These are phyloP conservation scores for Aspergillus novoparasiticus DNA, from an alignment of 2,329 filamentous ascomycete genomes.

Conservation along the genomic window DNA sequence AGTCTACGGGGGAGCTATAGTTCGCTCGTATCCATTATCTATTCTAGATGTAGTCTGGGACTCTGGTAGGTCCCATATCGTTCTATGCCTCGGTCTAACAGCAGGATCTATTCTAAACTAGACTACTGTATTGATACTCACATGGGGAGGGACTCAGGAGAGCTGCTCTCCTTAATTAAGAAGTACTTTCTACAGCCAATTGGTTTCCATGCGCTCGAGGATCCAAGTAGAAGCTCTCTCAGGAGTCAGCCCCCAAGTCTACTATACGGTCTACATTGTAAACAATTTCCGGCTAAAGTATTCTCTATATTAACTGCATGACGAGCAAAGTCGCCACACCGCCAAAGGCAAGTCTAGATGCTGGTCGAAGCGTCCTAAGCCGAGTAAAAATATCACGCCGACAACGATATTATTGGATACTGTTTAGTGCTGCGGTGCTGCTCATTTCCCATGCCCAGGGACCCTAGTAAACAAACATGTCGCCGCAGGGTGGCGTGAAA, in stretches of 20 bases:
- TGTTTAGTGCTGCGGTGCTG: background rate
- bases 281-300: background rate
- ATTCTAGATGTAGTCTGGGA: background rate
- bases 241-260: background rate
- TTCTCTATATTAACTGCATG: background rate
- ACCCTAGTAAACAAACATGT: background rate
- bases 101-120: background rate
- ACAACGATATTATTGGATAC: background rate
- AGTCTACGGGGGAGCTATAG: background rate
- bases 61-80: background rate
- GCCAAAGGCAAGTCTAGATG: background rate
- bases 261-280: background rate
- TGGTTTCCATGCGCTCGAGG: background rate
- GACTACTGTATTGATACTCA: background rate
- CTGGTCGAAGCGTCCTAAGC: background rate
- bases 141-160: background rate
- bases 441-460: background rate
- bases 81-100: background rate
- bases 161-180: background rate
- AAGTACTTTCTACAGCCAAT: background rate
- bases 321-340: background rate
- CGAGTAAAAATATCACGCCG: background rate
- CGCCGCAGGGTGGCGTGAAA: background rate
- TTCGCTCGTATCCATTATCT: background rate
- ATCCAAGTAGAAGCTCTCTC: background rate